Evolutionary conservation across 2,329 filamentous ascomycete genomes (phyloP).

Genomic region (Colletotrichum kahawae): DNA sequence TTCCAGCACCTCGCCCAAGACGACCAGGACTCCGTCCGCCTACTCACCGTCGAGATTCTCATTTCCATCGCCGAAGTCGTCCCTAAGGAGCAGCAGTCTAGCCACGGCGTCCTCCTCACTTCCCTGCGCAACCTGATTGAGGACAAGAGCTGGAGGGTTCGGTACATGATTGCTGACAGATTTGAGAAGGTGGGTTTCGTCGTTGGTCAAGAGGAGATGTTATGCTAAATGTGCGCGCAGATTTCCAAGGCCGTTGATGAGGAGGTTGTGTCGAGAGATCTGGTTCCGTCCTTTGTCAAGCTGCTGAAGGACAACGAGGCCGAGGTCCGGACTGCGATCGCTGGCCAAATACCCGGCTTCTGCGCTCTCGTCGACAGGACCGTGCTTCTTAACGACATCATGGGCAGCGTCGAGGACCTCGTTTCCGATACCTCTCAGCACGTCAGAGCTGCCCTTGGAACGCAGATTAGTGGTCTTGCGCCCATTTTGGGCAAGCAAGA

Average conservation of each 20-base stretch:
- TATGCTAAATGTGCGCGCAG: conserved; percentile 46
- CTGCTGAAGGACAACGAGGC: conserved; percentile 97
- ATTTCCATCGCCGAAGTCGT: conserved; percentile 97
- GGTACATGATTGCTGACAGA: conserved; percentile 98
- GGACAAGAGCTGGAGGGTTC: conserved; percentile 98
- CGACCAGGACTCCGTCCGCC: conserved; percentile 95
- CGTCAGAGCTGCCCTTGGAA: conserved; percentile 92
- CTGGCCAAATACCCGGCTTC: conserved; percentile 97
- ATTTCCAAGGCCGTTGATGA: conserved; percentile 98
- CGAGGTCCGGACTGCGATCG: conserved; percentile 95
- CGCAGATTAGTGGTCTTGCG: conserved; percentile 94
- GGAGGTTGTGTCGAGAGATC: conserved; percentile 90
- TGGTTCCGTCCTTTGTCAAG: conserved; percentile 97
- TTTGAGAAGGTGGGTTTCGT: conserved; percentile 81
- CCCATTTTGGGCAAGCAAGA: conserved; percentile 98
- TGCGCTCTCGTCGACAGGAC: conserved; percentile 87
- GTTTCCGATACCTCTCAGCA: conserved; percentile 97
- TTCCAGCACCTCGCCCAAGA: conserved; percentile 97
- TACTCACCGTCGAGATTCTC: conserved; percentile 94
- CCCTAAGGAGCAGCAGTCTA: conserved; percentile 96
- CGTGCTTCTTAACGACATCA: conserved; percentile 91
- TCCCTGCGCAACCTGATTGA: conserved; percentile 93
- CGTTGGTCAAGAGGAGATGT: conserved; percentile 18
- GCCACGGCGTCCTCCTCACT: conserved; percentile 90
- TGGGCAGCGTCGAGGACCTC: conserved; percentile 94